Percentiles rank a stretch among this genome's conserved stretches.
phyloP scores from a whole-genome alignment of 2,329 filamentous ascomycete species.

The Colletotrichum sansevieriae region DNA sequence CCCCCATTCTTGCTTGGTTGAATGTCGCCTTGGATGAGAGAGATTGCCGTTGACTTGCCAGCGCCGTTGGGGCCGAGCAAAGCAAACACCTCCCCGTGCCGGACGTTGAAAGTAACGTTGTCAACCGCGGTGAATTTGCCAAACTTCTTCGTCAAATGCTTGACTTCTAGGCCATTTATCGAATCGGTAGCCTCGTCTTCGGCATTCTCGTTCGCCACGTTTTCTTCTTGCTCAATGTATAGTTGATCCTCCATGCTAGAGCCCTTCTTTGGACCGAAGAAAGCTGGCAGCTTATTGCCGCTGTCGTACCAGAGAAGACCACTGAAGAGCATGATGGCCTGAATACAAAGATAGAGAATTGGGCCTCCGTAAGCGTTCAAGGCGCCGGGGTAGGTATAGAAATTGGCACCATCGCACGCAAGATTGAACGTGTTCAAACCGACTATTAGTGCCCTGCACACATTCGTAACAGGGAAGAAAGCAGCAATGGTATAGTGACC shows the following conservation, averaged over 20 bases:
- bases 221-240: conserved; percentile 64
- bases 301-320: conserved; percentile 85
- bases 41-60: conserved; percentile 91
- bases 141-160: conserved; percentile 85
- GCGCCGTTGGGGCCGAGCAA: conserved; percentile 92
- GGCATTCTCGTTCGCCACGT: conserved; percentile 71
- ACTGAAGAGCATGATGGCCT: conserved; percentile 77
- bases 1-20: conserved; percentile 78
- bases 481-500: conserved; percentile 81
- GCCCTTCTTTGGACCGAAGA: not conserved
- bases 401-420: conserved; percentile 74
- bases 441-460: conserved; percentile 80
- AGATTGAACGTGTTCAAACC: conserved; percentile 87
- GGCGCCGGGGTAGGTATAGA: conserved; percentile 76
- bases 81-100: conserved; percentile 86
- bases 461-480: conserved; percentile 81
- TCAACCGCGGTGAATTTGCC: conserved; percentile 84
- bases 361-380: conserved; percentile 85
- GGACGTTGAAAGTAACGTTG: conserved; percentile 86
- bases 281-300: conserved; percentile 61
- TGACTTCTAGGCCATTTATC: conserved; percentile 78
- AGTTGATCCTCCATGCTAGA: conserved; percentile 58
- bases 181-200: conserved; percentile 63
- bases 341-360: conserved; percentile 84
- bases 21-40: conserved; percentile 87